Evolutionary conservation across 495 filamentous ascomycete species (phyloP).

Genomic region (Annulohypoxylon nitens): DNA sequence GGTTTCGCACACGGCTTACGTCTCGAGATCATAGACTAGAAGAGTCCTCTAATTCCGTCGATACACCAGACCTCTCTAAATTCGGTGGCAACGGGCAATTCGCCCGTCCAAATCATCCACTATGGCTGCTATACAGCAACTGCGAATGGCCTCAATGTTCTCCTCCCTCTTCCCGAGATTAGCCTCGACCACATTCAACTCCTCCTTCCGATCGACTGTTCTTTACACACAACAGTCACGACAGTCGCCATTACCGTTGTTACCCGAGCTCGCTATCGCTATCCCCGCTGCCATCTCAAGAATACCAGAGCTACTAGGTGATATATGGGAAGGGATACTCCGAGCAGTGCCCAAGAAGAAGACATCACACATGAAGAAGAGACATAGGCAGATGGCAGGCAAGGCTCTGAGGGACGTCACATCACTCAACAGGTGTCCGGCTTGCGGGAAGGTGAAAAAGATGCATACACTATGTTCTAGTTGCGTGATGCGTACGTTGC

Average conservation of each 20-base stretch:
- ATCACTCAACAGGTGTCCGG: constrained; percentile 84
- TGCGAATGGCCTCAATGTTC: constrained; percentile 55
- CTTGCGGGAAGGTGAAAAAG: constrained; percentile 87
- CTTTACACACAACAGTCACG: constrained; percentile 53
- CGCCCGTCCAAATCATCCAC: constrained; percentile 22
- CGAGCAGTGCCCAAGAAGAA: constrained; percentile 98
- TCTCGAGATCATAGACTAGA: neutral
- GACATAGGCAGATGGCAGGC: constrained; percentile 91
- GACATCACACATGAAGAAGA: constrained; percentile 96
- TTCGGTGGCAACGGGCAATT: neutral
- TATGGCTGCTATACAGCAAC: constrained; percentile 61
- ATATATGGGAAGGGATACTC: constrained; percentile 92
- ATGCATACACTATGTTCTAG: constrained; percentile 88
- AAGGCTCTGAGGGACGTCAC: constrained; percentile 93
- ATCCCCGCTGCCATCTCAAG: constrained; percentile 68
- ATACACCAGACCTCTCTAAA: neutral
- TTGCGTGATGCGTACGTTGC: constrained; percentile 67
- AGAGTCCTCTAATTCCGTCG: too few species aligned
- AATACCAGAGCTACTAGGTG: constrained; percentile 70
- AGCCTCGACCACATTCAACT: constrained; percentile 53
- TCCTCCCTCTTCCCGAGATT: constrained; percentile 58
- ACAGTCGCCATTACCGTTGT: constrained; percentile 55
- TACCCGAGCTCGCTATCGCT: constrained; percentile 64
- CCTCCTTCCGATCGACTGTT: constrained; percentile 55
- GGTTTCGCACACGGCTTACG: neutral